These are phyloP conservation scores for Penicillium capsulatum DNA, from an alignment of 2,329 filamentous ascomycete species.

Conservation along the genomic window DNA sequence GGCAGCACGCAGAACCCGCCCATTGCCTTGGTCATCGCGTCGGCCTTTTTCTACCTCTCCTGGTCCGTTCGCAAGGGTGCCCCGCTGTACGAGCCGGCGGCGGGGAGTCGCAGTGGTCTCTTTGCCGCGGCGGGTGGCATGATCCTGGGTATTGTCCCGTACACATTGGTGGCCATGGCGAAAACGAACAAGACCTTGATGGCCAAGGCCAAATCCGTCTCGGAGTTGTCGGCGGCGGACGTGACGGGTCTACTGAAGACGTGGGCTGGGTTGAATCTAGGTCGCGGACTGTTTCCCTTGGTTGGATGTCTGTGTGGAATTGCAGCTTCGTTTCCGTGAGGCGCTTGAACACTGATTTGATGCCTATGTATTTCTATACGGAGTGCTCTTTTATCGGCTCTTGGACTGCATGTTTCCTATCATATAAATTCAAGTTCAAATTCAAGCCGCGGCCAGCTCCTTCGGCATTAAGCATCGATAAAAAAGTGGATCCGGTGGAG, in stretches of 20 bases:
- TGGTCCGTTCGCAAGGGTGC: constrained; percentile 21
- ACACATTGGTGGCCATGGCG: constrained; percentile 28
- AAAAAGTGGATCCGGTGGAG: no score
- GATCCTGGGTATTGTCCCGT: constrained; percentile 33
- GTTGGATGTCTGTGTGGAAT: no score
- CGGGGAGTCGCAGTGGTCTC: constrained; percentile 10
- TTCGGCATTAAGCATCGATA: no score
- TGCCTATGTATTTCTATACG: no score
- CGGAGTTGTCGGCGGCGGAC: constrained; percentile 9
- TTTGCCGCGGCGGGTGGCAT: constrained; percentile 29
- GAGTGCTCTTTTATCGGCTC: no score
- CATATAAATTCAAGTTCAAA: no score
- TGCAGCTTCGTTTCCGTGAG: no score
- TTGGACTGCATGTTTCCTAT: no score
- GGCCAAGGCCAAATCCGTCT: constrained; percentile 15
- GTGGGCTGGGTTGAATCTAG: constrained; percentile 21
- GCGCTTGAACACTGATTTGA: no score
- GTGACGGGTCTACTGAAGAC: constrained; percentile 16
- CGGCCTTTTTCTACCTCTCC: constrained; percentile 28
- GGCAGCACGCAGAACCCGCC: constrained; percentile 26
- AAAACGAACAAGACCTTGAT: constrained; percentile 27
- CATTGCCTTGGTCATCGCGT: constrained; percentile 19
- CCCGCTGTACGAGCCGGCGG: constrained; percentile 11
- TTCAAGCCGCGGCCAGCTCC: no score
- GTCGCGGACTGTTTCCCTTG: constrained; percentile 22